Conservation (phyloP, 257 asterid genomes). For the Misopates orontium region DNA sequence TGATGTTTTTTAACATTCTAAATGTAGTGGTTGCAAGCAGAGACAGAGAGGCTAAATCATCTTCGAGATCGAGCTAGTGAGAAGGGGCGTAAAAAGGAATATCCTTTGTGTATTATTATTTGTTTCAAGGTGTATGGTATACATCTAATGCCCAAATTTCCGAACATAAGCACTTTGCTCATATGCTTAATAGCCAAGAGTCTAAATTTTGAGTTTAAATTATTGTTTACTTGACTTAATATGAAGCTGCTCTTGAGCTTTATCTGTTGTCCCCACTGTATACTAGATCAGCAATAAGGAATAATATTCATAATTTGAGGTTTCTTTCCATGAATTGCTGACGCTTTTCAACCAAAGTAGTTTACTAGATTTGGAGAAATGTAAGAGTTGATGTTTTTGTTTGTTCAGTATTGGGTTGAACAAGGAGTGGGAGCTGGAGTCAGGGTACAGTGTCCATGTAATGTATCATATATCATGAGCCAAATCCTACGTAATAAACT, state of each 20-base stretch:
- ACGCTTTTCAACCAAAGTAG: neutral
- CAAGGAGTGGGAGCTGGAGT: neutral
- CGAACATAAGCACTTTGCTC: neutral
- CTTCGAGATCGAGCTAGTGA: conserved; percentile 65
- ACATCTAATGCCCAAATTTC: conserved; percentile 12
- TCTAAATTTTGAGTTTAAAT: neutral
- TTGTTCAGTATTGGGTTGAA: neutral
- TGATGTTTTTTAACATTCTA: conserved; percentile 26
- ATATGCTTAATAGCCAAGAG: conserved; percentile 18
- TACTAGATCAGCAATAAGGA: neutral
- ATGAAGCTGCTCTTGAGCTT: conserved; percentile 4
- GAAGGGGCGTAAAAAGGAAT: conserved; percentile 60
- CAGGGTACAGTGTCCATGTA: neutral
- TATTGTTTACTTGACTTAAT: neutral
- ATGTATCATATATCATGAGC: conserved; percentile 2
- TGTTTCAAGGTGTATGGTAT: neutral
- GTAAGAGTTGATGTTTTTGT: neutral
- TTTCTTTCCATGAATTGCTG: neutral
- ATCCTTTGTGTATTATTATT: conserved; percentile 46
- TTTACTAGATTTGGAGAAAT: neutral
- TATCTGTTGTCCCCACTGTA: neutral
- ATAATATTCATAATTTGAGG: neutral
- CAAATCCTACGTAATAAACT: neutral
- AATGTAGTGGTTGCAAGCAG: conserved; percentile 54
- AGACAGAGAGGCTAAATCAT: conserved; percentile 50